Evolutionary conservation across 148 eudicot species (phyloP), one percentile per base, ranked within the genome.

Genomic region (Rhododendron ferrugineum): DNA sequence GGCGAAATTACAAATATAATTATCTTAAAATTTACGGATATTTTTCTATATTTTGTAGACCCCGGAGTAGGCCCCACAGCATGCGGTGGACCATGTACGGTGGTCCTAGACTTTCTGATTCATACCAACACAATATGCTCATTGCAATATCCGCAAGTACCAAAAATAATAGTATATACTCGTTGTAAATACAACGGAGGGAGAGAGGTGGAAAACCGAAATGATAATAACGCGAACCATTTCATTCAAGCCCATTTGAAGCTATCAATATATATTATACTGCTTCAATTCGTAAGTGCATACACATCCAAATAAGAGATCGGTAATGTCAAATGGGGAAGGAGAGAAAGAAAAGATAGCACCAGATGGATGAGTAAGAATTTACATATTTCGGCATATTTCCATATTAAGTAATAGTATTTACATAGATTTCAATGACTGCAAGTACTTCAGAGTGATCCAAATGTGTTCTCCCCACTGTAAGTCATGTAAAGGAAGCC

Each of bases 401-500:
- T 44, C 36, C 75, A 49, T 42, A 50, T n/a, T n/a, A 26, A 72
- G 82, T 92, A 94, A 85, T 91, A 94, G 44, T 40, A 40, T 90
- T 87, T 89, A 90, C 93, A 90, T 86, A 73, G 77, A 82, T 34
- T 68, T 84, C 30, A 54, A 54, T 84, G 82, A 18, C 30, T 49
- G 50, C 30, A 30, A 54, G 60, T 54, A 54, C 23, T 87, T 80
- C 90, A 88, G 85, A 70, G 78, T 2, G 79, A 70, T 70, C 98
- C 98, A 77, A 94, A 94, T 54, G 98, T 96, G 89, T 96, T 96
- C 91, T 96, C 98, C 0, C 98, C 98, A 80, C 98, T 96, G 95
- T 96, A 96, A 23, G 98, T 93, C 98, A 96, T 96, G 93, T 96
- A 96, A 22, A 96, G 95, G 86, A 96, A 96, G 6, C 98, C 98